Evolutionary conservation across 805 yeast genomes (phyloP).

Genomic region (Teunomyces stri): DNA sequence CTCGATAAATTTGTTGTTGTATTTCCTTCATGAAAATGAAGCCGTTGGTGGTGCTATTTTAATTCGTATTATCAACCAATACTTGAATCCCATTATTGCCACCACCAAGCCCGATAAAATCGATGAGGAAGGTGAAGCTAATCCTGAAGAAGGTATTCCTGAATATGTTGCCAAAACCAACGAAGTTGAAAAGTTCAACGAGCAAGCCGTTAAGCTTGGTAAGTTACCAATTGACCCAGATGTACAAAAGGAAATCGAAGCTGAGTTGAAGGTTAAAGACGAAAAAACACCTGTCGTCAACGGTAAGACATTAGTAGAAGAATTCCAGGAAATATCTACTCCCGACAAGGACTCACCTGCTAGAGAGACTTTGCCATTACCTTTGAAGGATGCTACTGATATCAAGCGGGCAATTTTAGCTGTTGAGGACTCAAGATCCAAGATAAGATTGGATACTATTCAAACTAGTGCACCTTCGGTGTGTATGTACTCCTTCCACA

Average conservation of each 20-base stretch:
- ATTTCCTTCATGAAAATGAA: constrained; percentile 89
- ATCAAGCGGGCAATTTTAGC: constrained; percentile 73
- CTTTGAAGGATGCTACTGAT: constrained; percentile 76
- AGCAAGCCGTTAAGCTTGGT: constrained; percentile 76
- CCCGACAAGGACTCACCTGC: constrained; percentile 66
- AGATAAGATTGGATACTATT: constrained; percentile 61
- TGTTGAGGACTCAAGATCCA: constrained; percentile 79
- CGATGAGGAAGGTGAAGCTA: constrained; percentile 46
- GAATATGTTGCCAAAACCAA: constrained; percentile 41
- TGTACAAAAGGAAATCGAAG: constrained; percentile 76
- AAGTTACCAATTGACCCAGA: constrained; percentile 84
- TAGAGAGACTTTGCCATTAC: constrained; percentile 77
- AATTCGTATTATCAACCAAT: constrained; percentile 82
- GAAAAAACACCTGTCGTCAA: constrained; percentile 39
- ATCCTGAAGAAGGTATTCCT: constrained; percentile 52
- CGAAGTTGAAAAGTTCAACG: constrained; percentile 61
- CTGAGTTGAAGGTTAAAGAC: constrained; percentile 79
- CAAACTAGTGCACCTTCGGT: constrained; percentile 90
- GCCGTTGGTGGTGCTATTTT: constrained; percentile 87
- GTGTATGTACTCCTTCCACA: constrained; percentile 97
- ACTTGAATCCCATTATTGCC: constrained; percentile 55
- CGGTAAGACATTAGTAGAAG: constrained; percentile 55
- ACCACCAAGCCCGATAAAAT: constrained; percentile 40
- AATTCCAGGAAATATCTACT: constrained; percentile 58
- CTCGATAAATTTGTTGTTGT: constrained; percentile 76